Evolutionary conservation across 1,284 basidiomycete genomes (phyloP).

Genomic region (Rhodotorula sp.): DNA sequence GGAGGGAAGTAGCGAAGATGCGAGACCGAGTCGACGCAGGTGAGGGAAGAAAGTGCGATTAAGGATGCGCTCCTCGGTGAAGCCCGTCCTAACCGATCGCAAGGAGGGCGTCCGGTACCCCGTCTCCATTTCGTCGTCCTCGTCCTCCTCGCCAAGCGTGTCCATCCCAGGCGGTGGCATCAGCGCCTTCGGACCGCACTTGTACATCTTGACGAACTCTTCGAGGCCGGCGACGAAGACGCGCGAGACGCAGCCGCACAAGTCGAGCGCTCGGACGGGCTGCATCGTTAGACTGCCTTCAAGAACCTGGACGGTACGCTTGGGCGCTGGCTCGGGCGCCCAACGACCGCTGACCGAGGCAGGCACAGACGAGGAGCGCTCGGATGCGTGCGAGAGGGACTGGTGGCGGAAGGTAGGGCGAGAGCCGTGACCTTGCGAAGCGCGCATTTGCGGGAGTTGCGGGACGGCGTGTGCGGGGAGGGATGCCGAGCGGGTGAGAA

Average conservation of each 20-base stretch:
- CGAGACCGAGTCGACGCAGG: slow-evolving; percentile 76
- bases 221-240: slow-evolving; percentile 65
- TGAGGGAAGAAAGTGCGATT: slow-evolving; percentile 60
- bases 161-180: not conserved
- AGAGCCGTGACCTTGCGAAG: slow-evolving; percentile 1
- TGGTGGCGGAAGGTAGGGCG: not conserved
- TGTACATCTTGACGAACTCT: slow-evolving; percentile 53
- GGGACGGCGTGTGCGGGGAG: slow-evolving; percentile 21
- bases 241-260: slow-evolving; percentile 89
- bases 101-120: slow-evolving; percentile 52
- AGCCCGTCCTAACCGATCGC: slow-evolving; percentile 10
- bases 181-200: slow-evolving; percentile 28
- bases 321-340: slow-evolving; percentile 15
- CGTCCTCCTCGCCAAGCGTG: not conserved
- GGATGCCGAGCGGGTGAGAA: slow-evolving; percentile 22
- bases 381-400: slow-evolving; percentile 17
- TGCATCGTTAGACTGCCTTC: slow-evolving; percentile 45
- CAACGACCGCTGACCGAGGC: slow-evolving; percentile 19
- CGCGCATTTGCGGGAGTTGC: not conserved
- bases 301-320: slow-evolving; percentile 25
- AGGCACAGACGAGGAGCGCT: slow-evolving; percentile 36
- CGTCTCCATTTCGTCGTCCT: slow-evolving; percentile 6
- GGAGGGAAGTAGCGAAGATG: slow-evolving; percentile 74
- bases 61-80: slow-evolving; percentile 54
- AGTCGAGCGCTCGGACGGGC: slow-evolving; percentile 81